Percentiles rank a stretch among this genome's conserved stretches.
These are phyloP conservation scores for Kodamaea sagamina DNA, from an alignment of 805 yeast species.

Conservation along the genomic window DNA sequence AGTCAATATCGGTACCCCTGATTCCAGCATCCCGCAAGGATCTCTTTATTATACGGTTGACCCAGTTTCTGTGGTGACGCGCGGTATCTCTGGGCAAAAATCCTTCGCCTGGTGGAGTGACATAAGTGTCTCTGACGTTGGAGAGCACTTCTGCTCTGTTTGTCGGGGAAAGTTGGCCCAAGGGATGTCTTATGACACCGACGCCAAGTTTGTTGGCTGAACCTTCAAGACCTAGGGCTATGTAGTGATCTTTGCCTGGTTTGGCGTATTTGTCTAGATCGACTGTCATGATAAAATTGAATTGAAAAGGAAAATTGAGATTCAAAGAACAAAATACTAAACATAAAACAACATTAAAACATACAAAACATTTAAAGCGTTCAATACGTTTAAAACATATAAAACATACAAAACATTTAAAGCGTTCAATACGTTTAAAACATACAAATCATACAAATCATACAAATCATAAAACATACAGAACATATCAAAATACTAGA, in stretches of 20 bases:
- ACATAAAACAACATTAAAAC: no score
- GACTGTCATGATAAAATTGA: conserved; percentile 29
- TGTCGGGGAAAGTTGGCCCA: conserved; percentile 54
- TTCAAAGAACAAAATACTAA: neutral
- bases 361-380: no score
- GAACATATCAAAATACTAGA: no score
- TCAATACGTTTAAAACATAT: no score
- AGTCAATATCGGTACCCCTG: conserved; percentile 56
- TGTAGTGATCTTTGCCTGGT: conserved; percentile 50
- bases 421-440: neutral
- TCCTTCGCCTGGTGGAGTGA: conserved; percentile 98
- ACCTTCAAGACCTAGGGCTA: conserved; percentile 93
- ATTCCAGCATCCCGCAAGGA: conserved; percentile 67
- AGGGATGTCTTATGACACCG: conserved; percentile 78
- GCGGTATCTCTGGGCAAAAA: conserved; percentile 96
- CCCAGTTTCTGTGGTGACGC: conserved; percentile 95
- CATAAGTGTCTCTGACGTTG: conserved; percentile 93
- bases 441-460: neutral
- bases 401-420: no score
- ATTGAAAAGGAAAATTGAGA: neutral
- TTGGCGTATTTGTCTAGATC: conserved; percentile 48
- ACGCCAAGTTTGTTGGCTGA: conserved; percentile 96
- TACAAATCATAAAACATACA: neutral
- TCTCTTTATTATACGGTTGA: conserved; percentile 66
- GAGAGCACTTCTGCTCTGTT: conserved; percentile 77